These are phyloP conservation scores for Somion occarium DNA, from an alignment of 1,284 basidiomycete species.

Conservation along the genomic window DNA sequence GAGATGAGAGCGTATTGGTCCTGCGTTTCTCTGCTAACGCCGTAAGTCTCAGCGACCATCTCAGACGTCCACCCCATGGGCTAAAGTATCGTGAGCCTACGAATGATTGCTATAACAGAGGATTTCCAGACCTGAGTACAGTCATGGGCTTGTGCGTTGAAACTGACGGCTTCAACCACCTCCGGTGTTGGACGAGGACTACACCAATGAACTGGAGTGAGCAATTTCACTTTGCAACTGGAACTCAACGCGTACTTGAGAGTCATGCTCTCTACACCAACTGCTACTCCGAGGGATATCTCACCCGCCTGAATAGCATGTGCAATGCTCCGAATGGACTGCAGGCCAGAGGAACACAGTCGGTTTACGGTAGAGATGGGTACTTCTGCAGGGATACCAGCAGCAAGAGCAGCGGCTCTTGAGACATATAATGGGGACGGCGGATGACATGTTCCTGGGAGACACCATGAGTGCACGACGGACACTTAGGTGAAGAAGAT, in stretches of 20 bases:
- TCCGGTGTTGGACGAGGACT: constrained; percentile 78
- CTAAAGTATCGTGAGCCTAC: constrained; percentile 41
- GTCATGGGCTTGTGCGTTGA: constrained; percentile 58
- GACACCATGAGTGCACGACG: no score
- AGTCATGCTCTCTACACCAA: constrained; percentile 85
- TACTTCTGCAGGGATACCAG: constrained; percentile 74
- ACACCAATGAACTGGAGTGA: constrained; percentile 3
- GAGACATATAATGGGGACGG: constrained; percentile 78
- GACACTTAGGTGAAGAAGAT: background rate
- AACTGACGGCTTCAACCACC: constrained; percentile 53
- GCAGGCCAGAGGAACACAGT: constrained; percentile 81
- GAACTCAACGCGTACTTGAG: constrained; percentile 48
- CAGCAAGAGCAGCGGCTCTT: constrained; percentile 74
- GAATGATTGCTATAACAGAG: constrained; percentile 1
- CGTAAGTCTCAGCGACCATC: constrained; percentile 76
- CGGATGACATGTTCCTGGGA: constrained; percentile 78
- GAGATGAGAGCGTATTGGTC: constrained; percentile 81
- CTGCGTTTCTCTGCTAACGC: constrained; percentile 71
- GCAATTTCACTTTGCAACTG: background rate
- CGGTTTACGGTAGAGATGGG: constrained; percentile 75
- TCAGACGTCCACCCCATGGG: constrained; percentile 95
- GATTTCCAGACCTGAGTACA: constrained; percentile 59
- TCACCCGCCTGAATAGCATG: constrained; percentile 72
- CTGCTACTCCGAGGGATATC: constrained; percentile 71
- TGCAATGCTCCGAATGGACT: constrained; percentile 78